These are phyloP conservation scores for Solanum hybrid DNA, from an alignment of 305 asterid species.

Conservation along the genomic window DNA sequence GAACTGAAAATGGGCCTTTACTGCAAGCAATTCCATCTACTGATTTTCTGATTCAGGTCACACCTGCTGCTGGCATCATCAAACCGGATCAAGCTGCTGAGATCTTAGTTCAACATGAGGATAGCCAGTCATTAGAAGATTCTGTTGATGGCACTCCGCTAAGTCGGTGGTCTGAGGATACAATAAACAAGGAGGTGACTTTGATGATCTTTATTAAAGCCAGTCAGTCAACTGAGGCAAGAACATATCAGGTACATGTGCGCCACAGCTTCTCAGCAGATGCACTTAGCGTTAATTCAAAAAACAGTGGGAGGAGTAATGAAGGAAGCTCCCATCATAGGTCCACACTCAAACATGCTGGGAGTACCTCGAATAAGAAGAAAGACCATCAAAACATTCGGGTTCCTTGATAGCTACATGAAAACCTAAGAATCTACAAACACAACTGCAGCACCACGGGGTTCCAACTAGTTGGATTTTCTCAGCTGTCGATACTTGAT, in stretches of 20 bases:
- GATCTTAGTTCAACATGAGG: constrained; percentile 56
- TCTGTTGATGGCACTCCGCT: constrained; percentile 58
- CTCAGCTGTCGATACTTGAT: constrained; percentile 8
- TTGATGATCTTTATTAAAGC: constrained; percentile 53
- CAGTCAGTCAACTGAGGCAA: constrained; percentile 42
- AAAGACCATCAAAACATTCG: constrained; percentile 16
- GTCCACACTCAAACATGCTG: constrained; percentile 18
- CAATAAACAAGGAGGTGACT: constrained; percentile 62
- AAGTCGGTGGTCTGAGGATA: constrained; percentile 89
- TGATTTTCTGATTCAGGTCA: constrained; percentile 36
- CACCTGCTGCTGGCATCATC: constrained; percentile 67
- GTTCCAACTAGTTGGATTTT: constrained; percentile 2
- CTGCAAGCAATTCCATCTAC: background rate
- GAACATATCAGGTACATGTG: constrained; percentile 43
- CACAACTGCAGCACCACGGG: background rate
- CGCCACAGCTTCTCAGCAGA: constrained; percentile 30
- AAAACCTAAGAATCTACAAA: background rate
- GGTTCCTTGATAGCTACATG: constrained; percentile 10
- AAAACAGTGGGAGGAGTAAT: constrained; percentile 33
- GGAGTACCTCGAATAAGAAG: constrained; percentile 8
- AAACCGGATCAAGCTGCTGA: constrained; percentile 68
- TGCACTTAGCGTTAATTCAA: constrained; percentile 22
- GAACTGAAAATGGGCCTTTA: background rate
- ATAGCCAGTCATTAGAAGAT: constrained; percentile 54
- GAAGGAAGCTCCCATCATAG: constrained; percentile 36